These are phyloP conservation scores for Pseudogymnoascus sp. DNA, from an alignment of 2,329 filamentous ascomycete genomes.

Conservation along the genomic window DNA sequence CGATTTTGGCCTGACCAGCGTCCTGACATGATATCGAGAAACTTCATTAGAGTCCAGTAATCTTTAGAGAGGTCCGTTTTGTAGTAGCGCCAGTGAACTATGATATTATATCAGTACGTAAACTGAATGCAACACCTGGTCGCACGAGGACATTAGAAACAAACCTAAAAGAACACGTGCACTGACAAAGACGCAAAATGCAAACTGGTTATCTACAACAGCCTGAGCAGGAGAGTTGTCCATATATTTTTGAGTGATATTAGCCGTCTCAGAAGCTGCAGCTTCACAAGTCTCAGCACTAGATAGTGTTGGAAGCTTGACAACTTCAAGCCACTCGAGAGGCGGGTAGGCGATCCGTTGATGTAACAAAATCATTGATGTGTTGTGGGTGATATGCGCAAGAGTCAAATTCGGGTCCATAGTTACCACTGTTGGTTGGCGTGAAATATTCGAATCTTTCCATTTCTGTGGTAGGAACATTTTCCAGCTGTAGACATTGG, in stretches of 20 bases:
- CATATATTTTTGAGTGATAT: slow-evolving; percentile 30
- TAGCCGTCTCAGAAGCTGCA: slow-evolving; percentile 29
- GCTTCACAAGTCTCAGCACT: slow-evolving; percentile 30
- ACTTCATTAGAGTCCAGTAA: slow-evolving; percentile 24
- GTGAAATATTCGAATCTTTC: slow-evolving; percentile 32
- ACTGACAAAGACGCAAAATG: slow-evolving; percentile 30
- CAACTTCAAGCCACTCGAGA: slow-evolving; percentile 21
- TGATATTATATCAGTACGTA: neutral
- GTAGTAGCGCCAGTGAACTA: slow-evolving; percentile 26
- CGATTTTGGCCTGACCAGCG: slow-evolving; percentile 19
- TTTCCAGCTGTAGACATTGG: slow-evolving; percentile 34
- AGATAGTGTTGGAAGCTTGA: slow-evolving; percentile 25
- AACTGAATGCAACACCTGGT: neutral
- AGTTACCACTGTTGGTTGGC: slow-evolving; percentile 22
- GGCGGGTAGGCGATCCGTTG: slow-evolving; percentile 31
- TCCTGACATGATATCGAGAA: slow-evolving; percentile 24
- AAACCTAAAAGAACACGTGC: slow-evolving; percentile 27
- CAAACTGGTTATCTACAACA: slow-evolving; percentile 25
- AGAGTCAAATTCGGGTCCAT: slow-evolving; percentile 34
- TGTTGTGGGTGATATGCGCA: slow-evolving; percentile 33
- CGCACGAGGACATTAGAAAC: slow-evolving; percentile 5
- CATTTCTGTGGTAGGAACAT: slow-evolving; percentile 38
- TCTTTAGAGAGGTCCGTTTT: slow-evolving; percentile 19
- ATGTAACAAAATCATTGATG: slow-evolving; percentile 32
- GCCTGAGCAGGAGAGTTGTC: slow-evolving; percentile 20